Conservation (phyloP, 148 eudicot species). For the Euryodendron excelsum region DNA sequence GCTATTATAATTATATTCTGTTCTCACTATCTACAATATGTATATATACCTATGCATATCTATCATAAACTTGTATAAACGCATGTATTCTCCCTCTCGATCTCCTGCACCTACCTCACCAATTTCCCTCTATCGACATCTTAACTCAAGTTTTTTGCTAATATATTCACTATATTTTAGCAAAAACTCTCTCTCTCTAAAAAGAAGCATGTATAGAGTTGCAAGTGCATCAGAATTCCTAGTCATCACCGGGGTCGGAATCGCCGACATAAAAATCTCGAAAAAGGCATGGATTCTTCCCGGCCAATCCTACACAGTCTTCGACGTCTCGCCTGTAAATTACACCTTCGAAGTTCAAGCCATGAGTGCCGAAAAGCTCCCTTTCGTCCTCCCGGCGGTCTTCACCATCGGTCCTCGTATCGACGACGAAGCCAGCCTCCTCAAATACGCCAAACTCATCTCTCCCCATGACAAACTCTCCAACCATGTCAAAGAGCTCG, state of each 20-base stretch:
- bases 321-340: neutral
- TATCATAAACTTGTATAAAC: too few relatives aligned
- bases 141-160: too few relatives aligned
- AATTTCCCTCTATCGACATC: too few relatives aligned
- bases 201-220: neutral
- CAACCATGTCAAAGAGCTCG: neutral
- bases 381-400: neutral
- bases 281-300: neutral
- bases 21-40: too few relatives aligned
- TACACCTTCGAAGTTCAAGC: slow-evolving; percentile 6
- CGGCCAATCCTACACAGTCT: neutral
- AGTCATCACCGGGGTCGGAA: neutral
- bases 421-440: neutral
- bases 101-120: too few relatives aligned
- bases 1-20: too few relatives aligned
- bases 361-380: slow-evolving; percentile 10
- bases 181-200: neutral
- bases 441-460: slow-evolving; percentile 1
- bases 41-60: too few relatives aligned
- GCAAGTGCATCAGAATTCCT: slow-evolving; percentile 6
- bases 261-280: neutral
- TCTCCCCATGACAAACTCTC: slow-evolving; percentile 6
- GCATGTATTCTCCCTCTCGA: too few relatives aligned
- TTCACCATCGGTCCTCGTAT: slow-evolving; percentile 5
- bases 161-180: too few relatives aligned